Conservation (phyloP, 2,329 filamentous ascomycete species). For the Colletotrichum camelliae region DNA sequence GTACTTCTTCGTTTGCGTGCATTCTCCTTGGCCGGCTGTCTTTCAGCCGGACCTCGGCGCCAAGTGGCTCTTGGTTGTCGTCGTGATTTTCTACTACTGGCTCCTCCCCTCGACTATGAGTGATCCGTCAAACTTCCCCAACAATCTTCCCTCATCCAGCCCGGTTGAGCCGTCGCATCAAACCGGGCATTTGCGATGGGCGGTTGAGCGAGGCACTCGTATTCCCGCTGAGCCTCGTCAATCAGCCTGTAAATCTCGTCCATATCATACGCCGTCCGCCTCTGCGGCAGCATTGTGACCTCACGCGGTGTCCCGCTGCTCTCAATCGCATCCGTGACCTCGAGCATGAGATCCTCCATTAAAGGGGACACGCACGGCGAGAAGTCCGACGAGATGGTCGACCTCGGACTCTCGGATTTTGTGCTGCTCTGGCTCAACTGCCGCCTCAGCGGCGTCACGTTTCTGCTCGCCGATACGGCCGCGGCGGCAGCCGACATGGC, state of each 20-base stretch:
- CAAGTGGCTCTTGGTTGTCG: not conserved
- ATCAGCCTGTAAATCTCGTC: constrained; percentile 10
- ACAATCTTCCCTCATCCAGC: constrained; percentile 5
- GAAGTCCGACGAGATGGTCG: constrained; percentile 2
- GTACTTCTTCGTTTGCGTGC: not conserved
- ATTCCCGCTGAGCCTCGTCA: constrained; percentile 18
- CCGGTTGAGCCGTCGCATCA: not conserved
- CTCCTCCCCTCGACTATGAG: not conserved
- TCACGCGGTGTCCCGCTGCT: not conserved
- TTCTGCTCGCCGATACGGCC: not conserved
- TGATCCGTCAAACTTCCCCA: constrained; percentile 1
- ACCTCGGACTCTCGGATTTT: constrained; percentile 9
- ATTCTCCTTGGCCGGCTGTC: not conserved
- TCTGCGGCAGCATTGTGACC: not conserved
- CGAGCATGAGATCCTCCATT: constrained; percentile 18
- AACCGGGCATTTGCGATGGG: not conserved
- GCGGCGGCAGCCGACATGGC: not conserved
- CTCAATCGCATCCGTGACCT: constrained; percentile 17
- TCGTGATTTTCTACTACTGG: not conserved
- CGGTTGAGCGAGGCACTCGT: not conserved
- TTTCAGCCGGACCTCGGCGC: not conserved
- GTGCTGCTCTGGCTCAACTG: constrained; percentile 11
- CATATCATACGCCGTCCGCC: constrained; percentile 7
- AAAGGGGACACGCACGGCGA: constrained; percentile 14
- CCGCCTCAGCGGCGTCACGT: constrained; percentile 14